Conservation (phyloP, 2,329 filamentous ascomycete species). For the Cordyceps farinosa region DNA sequence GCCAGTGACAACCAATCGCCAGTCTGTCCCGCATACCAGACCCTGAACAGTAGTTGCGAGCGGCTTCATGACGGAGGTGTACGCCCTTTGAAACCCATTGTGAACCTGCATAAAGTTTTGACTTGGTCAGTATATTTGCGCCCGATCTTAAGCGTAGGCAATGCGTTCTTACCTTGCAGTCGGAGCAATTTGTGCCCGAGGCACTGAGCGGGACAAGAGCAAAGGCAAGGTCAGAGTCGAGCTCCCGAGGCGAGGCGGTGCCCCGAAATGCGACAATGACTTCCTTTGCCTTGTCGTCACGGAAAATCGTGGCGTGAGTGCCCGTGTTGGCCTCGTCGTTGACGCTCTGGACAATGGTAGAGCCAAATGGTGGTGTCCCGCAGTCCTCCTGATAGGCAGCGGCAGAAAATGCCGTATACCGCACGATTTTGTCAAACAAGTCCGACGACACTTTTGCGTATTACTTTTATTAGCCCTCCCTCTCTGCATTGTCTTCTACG, state of each 20-base stretch:
- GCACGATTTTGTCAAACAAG: slow-evolving; percentile 6
- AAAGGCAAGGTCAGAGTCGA: slow-evolving; percentile 13
- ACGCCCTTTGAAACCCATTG: slow-evolving; percentile 5
- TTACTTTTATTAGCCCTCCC: background rate
- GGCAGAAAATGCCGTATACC: slow-evolving; percentile 21
- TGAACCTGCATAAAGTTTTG: background rate
- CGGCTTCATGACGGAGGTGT: background rate
- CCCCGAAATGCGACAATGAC: slow-evolving; percentile 57
- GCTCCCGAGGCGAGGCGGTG: slow-evolving; percentile 26
- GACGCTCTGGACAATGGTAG: slow-evolving; percentile 18
- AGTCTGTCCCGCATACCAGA: background rate
- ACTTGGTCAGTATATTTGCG: background rate
- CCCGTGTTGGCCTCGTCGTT: slow-evolving; percentile 35
- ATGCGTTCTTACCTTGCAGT: slow-evolving; percentile 9
- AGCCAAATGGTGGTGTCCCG: slow-evolving; percentile 37
- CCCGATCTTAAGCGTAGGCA: background rate
- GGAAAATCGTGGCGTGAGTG: slow-evolving; percentile 12
- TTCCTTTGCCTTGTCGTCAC: slow-evolving; percentile 27
- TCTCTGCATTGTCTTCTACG: background rate
- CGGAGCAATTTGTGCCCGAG: background rate
- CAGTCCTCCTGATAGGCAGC: slow-evolving; percentile 32
- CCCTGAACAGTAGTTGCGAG: slow-evolving; percentile 1
- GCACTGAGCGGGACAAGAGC: slow-evolving; percentile 1
- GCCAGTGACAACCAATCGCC: slow-evolving; percentile 12
- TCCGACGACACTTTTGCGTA: slow-evolving; percentile 5